Base-by-base conservation (phyloP, 2,329 filamentous ascomycete genomes). In the Parastagonospora nodorum region DNA sequence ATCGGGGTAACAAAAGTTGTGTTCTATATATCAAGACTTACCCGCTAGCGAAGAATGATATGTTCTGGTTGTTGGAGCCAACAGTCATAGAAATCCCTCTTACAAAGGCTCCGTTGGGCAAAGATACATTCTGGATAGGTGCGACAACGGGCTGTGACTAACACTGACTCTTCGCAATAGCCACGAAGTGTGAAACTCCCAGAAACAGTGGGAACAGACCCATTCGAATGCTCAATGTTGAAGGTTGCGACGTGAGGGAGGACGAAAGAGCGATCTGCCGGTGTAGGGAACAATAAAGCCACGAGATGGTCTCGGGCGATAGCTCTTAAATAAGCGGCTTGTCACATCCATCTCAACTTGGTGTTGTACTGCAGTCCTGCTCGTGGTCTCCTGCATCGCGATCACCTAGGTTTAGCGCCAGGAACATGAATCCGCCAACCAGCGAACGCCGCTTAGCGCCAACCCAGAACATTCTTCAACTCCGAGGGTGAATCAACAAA, bases 51-150 rank as follows among this genome's bases (percentile, higher is more conserved):
- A n/a, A n/a, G n/a, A n/a, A n/a, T n/a, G n/a, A n/a, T n/a, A n/a
- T n/a, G n/a, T n/a, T n/a, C n/a, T n/a, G n/a, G n/a, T n/a, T n/a
- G n/a, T n/a, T n/a, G n/a, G n/a, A n/a, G n/a, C n/a, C n/a, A n/a
- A n/a, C n/a, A n/a, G n/a, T n/a, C n/a, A n/a, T n/a, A n/a, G n/a
- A n/a, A n/a, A n/a, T n/a, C n/a, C n/a, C n/a, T n/a, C n/a, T n/a
- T n/a, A n/a, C n/a, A n/a, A n/a, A n/a, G n/a, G n/a, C n/a, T n/a
- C n/a, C n/a, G n/a, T n/a, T n/a, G 24, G 51, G 33, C 12, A 57
- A 42, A 48, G 48, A 49, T 41, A 55, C 51, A 50, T 49, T 55
- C 38, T 55, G 38, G 11, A 53, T 55, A 45, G 44, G 32, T 39
- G 49, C 56, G 19, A 57, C 45, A 35, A 57, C 14, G 5, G 48